Evolutionary conservation across 345 rosid species (phyloP).

Genomic region (Eucalyptus regnans): DNA sequence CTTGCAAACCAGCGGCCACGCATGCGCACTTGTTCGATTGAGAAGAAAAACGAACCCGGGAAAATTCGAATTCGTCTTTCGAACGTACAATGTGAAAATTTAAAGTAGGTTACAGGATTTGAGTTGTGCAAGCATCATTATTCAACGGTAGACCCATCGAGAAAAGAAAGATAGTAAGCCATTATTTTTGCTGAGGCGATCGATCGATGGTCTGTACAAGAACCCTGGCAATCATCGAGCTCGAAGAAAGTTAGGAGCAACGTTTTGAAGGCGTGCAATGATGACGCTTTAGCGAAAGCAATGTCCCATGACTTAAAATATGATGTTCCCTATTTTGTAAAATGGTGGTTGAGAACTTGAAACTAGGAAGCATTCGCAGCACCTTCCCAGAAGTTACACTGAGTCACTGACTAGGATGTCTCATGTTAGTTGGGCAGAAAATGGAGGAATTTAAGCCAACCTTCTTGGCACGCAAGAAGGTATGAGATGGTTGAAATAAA

Average conservation of each 20-base stretch:
- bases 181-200: neutral
- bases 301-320: neutral
- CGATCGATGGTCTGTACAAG: neutral
- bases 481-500: neutral
- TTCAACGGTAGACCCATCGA: neutral
- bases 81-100: neutral
- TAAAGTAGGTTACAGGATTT: neutral
- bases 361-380: neutral
- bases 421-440: neutral
- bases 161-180: neutral
- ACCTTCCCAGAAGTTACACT: neutral
- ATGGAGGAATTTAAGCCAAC: neutral
- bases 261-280: neutral
- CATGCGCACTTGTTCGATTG: neutral
- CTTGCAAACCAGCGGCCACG: neutral
- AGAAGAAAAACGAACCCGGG: neutral
- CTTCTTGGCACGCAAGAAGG: neutral
- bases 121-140: neutral
- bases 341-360: neutral
- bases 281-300: neutral
- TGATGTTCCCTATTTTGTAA: neutral
- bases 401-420: neutral
- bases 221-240: neutral
- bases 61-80: neutral
- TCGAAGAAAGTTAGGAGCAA: neutral